Evolutionary conservation across 768 basidiomycete species (phyloP), one percentile per base, ranked within the genome.

Genomic region (Pulveroboletus sp.): DNA sequence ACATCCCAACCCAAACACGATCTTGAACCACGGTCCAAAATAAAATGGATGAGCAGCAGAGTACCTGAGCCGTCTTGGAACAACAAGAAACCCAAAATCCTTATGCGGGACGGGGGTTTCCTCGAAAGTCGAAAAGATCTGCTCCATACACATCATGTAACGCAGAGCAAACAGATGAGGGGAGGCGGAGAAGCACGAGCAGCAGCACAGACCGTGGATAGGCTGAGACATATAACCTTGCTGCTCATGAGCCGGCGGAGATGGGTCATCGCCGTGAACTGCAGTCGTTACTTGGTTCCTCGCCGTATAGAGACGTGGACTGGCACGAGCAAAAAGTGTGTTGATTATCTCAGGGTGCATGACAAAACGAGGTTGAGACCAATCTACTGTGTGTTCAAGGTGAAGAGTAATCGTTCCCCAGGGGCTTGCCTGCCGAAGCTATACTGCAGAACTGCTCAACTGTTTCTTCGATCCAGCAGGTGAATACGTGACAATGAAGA

Each of bases 121-220:
- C 35, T 52, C 33, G 21, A 39, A 4, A 24, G 39, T 48, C 10
- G 56, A 26, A 7, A 27, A 4, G 27, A 38, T 48, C 38, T 32
- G 55, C 38, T 60, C 56, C 36, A 52, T 38, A 40, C 58, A 59
- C 59, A 61, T 60, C 46, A 17, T 39, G 11, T 14, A 32, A 51
- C 50, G 46, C 32, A 41, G 55, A 9, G 45, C 42, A 47, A 41
- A 7, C 18, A 37, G 32, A 47, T 39, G 21, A 27, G n/a, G 38
- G 24, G 28, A 17, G 30, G 26, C 17, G 33, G 31, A 32, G n/a
- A 36, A 27, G 38, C 45, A 54, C 55, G 32, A 42, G 47, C 15
- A 41, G 21, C 32, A 8, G 21, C 42, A 32, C n/a, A 14, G 35
- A 31, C 7, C 21, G 53, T 51, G 26, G 35, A 38, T 37, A 35